Evolutionary conservation across 163 green algal species (phyloP).

Genomic region (Chlorella variabilis): DNA sequence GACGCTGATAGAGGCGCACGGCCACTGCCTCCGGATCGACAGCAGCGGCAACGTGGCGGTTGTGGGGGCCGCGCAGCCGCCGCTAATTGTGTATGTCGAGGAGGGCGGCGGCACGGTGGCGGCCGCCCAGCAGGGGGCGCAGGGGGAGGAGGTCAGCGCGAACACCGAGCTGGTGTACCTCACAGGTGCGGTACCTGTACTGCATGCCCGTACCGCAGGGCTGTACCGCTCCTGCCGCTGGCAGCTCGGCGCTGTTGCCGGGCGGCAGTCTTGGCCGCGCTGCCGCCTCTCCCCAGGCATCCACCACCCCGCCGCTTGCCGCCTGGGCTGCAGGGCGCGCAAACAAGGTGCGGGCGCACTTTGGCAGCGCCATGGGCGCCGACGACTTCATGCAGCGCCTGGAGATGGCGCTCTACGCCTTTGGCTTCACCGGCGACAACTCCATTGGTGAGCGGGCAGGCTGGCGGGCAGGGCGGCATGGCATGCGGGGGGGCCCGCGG

Average conservation of each 20-base stretch:
- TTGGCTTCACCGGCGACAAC: slow-evolving; percentile 86
- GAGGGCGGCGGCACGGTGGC: background rate
- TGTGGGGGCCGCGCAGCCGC: background rate
- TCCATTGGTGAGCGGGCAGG: slow-evolving; percentile 66
- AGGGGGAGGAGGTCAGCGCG: too few species aligned
- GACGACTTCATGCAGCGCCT: slow-evolving; percentile 71
- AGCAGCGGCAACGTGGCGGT: background rate
- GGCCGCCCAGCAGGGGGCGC: too few species aligned
- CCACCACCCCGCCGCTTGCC: background rate
- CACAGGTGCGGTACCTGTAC: background rate
- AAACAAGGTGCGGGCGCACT: slow-evolving; percentile 51
- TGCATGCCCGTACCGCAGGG: too few species aligned
- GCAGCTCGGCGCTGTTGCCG: too few species aligned
- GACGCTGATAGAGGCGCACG: background rate
- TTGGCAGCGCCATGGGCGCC: slow-evolving; percentile 68
- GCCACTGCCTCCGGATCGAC: background rate
- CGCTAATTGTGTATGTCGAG: background rate
- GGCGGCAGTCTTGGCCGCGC: background rate
- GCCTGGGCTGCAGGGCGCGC: background rate
- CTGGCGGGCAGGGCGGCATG: too few species aligned
- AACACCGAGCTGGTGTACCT: slow-evolving; percentile 2
- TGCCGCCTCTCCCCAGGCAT: background rate
- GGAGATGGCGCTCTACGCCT: slow-evolving; percentile 68
- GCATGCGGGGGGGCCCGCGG: too few species aligned
- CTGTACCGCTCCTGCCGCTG: too few species aligned